Percentiles rank a stretch among this genome's conserved stretches.
These are phyloP conservation scores for Oryza officinalis DNA, from an alignment of 176 grass and related monocot genomes.

Conservation along the genomic window DNA sequence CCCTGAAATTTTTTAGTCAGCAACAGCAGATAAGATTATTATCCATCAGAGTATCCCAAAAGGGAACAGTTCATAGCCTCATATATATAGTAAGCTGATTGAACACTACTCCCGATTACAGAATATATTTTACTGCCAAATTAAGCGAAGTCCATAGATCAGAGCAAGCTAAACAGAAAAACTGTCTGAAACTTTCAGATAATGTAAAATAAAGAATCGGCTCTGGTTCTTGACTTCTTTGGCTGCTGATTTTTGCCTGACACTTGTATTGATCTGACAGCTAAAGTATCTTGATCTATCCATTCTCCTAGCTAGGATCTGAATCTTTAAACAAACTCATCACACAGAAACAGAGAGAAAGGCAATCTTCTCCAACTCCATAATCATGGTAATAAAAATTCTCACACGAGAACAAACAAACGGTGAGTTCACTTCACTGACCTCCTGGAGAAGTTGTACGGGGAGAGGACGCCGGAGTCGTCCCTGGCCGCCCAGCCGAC, in stretches of 20 bases:
- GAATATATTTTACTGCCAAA: no score
- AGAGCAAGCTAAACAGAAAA: no score
- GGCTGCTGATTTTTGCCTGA: neutral
- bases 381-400: neutral
- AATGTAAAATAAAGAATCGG: no score
- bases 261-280: neutral
- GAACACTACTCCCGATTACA: no score
- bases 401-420: neutral
- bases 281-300: neutral
- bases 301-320: neutral
- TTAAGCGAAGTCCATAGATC: no score
- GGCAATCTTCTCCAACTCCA: neutral
- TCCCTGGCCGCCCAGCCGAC: slow-evolving; percentile 75
- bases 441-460: slow-evolving; percentile 66
- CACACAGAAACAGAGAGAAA: neutral
- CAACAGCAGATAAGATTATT: neutral
- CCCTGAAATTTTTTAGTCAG: slow-evolving; percentile 17
- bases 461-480: slow-evolving; percentile 55
- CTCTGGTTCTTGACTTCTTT: neutral
- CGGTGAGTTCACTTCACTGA: neutral
- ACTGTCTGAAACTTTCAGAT: no score
- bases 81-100: neutral
- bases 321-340: neutral
- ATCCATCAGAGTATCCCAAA: no score
- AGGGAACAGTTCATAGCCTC: neutral